phyloP scores from a whole-genome alignment of 2,329 filamentous ascomycete genomes.

The Sphaceloma murrayae region DNA sequence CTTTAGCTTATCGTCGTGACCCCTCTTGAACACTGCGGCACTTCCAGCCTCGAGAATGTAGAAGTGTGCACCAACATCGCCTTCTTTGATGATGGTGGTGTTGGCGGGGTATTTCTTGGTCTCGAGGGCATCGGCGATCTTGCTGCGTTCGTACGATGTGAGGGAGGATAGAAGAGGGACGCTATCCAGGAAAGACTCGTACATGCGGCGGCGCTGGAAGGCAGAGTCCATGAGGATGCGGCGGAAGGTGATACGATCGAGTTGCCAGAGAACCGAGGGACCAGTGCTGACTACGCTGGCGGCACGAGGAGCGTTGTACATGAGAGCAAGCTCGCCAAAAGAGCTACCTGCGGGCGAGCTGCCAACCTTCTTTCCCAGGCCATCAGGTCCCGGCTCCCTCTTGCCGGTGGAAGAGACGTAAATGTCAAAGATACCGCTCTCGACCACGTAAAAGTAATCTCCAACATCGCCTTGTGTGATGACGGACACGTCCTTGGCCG shows the following conservation, averaged over 20 bases:
- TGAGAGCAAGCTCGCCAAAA: constrained; percentile 91
- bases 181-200: constrained; percentile 92
- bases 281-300: constrained; percentile 85
- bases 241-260: constrained; percentile 93
- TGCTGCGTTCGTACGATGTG: constrained; percentile 86
- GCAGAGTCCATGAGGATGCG: constrained; percentile 97
- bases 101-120: constrained; percentile 75
- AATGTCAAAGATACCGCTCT: constrained; percentile 81
- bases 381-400: constrained; percentile 69
- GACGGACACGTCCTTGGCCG: constrained; percentile 80
- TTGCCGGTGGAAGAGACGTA: constrained; percentile 73
- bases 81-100: constrained; percentile 79
- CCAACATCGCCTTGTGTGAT: constrained; percentile 93
- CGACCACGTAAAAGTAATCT: constrained; percentile 96
- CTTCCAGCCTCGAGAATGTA: constrained; percentile 82
- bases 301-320: constrained; percentile 96
- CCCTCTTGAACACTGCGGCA: constrained; percentile 78
- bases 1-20: constrained; percentile 59
- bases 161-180: constrained; percentile 76
- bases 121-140: constrained; percentile 93
- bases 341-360: constrained; percentile 80
- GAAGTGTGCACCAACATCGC: constrained; percentile 84
- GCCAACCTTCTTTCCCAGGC: constrained; percentile 73
- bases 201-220: constrained; percentile 90
- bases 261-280: constrained; percentile 77